A percentile compares a stretch with the other conserved stretches of the same genome.
Evolutionary conservation across 345 rosid species (phyloP).

Genomic region (Salix arbutifolia): DNA sequence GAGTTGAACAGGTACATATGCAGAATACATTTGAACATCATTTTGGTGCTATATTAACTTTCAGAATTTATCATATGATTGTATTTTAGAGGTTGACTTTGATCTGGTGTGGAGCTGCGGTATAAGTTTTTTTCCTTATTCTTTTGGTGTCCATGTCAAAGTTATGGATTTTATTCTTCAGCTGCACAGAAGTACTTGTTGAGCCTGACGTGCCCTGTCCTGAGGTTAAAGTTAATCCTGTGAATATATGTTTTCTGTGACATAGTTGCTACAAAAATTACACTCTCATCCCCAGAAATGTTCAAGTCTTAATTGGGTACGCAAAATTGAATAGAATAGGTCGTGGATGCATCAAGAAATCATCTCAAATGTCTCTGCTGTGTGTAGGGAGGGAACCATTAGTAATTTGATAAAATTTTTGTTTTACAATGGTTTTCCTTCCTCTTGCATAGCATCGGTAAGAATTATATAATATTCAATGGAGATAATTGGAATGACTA

Average conservation of each 20-base stretch:
- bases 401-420: background rate
- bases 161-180: background rate
- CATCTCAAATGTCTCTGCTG: background rate
- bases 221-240: background rate
- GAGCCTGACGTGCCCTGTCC: background rate
- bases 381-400: background rate
- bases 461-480: background rate
- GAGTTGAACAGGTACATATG: conserved; percentile 28
- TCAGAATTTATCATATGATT: background rate
- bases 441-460: background rate
- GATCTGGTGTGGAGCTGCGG: background rate
- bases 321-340: background rate
- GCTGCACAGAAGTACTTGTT: background rate
- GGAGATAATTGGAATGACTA: background rate
- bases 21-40: conserved; percentile 1
- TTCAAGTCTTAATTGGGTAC: background rate
- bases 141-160: background rate
- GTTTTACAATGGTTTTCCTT: background rate
- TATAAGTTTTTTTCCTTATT: background rate
- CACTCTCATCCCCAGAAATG: background rate
- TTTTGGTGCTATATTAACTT: background rate
- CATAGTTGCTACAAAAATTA: background rate
- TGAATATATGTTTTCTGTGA: background rate
- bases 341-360: background rate
- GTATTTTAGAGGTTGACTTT: conserved; percentile 1